These are phyloP conservation scores for Jatropha podagrica DNA, from an alignment of 441 rosid species.

Conservation along the genomic window DNA sequence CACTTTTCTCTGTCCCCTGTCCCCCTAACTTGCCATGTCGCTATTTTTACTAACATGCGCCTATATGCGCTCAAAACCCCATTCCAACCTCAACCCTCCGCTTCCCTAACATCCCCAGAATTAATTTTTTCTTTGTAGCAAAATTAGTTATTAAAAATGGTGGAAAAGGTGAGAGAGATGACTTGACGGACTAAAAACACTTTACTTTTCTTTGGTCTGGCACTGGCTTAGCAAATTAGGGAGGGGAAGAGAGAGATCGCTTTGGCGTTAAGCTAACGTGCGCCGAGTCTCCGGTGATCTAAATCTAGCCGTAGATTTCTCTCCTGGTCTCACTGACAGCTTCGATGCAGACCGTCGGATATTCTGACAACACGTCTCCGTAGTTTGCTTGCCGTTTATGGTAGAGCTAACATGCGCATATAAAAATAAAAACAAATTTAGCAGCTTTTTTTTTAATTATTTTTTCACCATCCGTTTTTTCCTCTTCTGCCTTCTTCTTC, in stretches of 20 bases:
- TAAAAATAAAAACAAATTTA: background rate
- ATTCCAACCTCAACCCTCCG: slow-evolving; percentile 26
- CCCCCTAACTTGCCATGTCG: slow-evolving; percentile 45
- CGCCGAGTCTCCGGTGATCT: slow-evolving; percentile 17
- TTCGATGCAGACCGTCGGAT: slow-evolving; percentile 9
- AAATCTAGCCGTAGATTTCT: slow-evolving; percentile 10
- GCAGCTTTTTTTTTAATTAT: slow-evolving; percentile 11
- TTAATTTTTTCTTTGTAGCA: background rate
- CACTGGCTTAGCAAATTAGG: background rate
- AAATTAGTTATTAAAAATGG: background rate
- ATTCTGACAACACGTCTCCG: background rate
- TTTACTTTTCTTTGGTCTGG: background rate
- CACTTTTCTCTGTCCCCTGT: slow-evolving; percentile 32
- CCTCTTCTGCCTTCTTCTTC: background rate
- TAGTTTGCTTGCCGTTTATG: background rate
- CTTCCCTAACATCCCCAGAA: background rate
- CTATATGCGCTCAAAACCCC: slow-evolving; percentile 16
- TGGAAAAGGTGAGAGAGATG: background rate
- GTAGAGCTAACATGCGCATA: slow-evolving; percentile 4
- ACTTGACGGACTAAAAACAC: background rate
- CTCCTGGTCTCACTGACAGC: background rate
- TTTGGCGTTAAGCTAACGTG: slow-evolving; percentile 11
- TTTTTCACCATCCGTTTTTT: no score
- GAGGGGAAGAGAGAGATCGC: background rate
- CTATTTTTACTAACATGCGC: slow-evolving; percentile 26